phyloP scores from a whole-genome alignment of 805 yeast genomes.

The Candida alai region DNA sequence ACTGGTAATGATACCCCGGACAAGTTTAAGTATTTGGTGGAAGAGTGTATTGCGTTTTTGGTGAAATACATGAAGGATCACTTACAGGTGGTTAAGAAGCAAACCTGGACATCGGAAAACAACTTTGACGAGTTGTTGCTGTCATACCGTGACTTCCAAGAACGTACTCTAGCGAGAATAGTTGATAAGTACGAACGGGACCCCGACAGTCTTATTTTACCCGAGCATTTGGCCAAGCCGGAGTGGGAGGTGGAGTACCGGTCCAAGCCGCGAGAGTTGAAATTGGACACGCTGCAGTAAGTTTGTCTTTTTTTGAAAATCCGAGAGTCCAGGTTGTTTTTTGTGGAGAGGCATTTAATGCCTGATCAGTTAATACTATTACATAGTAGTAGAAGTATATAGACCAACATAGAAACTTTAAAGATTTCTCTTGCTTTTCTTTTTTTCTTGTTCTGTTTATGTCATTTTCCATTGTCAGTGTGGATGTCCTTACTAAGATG shows the following conservation, averaged over 20 bases:
- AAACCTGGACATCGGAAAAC: background rate
- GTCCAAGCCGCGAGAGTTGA: constrained; percentile 9
- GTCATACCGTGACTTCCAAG: constrained; percentile 5
- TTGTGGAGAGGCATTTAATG: too few species aligned
- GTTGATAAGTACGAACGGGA: constrained; percentile 8
- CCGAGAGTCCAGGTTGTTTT: too few species aligned
- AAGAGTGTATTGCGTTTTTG: constrained; percentile 5
- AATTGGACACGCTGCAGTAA: constrained; percentile 6
- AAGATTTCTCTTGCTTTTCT: too few species aligned
- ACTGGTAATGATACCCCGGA: background rate
- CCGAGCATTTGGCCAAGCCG: constrained; percentile 11
- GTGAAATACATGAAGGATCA: constrained; percentile 1
- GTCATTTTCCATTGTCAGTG: too few species aligned
- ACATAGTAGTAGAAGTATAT: too few species aligned
- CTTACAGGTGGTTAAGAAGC: background rate
- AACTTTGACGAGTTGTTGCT: constrained; percentile 7
- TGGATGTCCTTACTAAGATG: too few species aligned
- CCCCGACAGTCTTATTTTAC: constrained; percentile 9
- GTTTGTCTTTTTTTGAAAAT: too few species aligned
- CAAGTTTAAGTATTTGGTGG: constrained; percentile 1
- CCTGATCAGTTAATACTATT: too few species aligned
- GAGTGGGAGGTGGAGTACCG: constrained; percentile 16
- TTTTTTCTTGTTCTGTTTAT: too few species aligned
- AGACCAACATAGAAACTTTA: too few species aligned
- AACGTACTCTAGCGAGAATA: constrained; percentile 6